These are phyloP conservation scores for Tolypocladium sp. DNA, from an alignment of 2,329 filamentous ascomycete genomes.

Conservation along the genomic window DNA sequence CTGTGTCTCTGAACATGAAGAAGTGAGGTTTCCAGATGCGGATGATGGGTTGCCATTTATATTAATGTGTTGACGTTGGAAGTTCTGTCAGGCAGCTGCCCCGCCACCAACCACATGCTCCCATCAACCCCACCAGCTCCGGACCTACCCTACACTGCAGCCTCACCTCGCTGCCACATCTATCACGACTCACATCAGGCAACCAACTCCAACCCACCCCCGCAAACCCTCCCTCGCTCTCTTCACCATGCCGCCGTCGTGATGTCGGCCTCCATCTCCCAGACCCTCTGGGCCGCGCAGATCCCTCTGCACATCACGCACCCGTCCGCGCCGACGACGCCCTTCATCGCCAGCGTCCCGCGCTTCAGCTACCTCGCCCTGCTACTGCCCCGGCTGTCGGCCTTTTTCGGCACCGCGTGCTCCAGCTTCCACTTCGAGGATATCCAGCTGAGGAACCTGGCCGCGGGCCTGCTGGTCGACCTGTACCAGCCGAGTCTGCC, in stretches of 20 bases:
- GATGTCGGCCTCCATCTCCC: slow-evolving; percentile 24
- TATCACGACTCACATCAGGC: not conserved
- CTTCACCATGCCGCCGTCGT: slow-evolving; percentile 7
- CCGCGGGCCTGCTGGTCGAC: slow-evolving; percentile 46
- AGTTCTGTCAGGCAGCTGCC: not conserved
- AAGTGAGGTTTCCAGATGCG: too few relatives aligned
- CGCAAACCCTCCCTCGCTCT: not conserved
- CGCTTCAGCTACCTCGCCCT: slow-evolving; percentile 52
- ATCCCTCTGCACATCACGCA: slow-evolving; percentile 48
- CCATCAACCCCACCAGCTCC: not conserved
- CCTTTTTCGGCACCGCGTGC: slow-evolving; percentile 44
- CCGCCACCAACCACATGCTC: not conserved
- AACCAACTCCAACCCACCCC: not conserved
- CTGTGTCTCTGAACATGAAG: too few relatives aligned
- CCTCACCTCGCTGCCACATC: not conserved
- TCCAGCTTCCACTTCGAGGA: slow-evolving; percentile 51
- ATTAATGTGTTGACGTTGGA: not conserved
- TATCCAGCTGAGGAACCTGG: slow-evolving; percentile 41
- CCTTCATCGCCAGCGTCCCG: slow-evolving; percentile 45
- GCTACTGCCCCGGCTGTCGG: slow-evolving; percentile 43
- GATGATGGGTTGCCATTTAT: too few relatives aligned
- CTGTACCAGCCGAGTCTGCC: slow-evolving; percentile 46
- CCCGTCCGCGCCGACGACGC: slow-evolving; percentile 32
- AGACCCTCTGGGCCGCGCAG: slow-evolving; percentile 44
- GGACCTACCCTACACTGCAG: not conserved